Evolutionary conservation across 352 stramenopile genomes (phyloP).

Genomic region (Saprolegnia parasitica): DNA sequence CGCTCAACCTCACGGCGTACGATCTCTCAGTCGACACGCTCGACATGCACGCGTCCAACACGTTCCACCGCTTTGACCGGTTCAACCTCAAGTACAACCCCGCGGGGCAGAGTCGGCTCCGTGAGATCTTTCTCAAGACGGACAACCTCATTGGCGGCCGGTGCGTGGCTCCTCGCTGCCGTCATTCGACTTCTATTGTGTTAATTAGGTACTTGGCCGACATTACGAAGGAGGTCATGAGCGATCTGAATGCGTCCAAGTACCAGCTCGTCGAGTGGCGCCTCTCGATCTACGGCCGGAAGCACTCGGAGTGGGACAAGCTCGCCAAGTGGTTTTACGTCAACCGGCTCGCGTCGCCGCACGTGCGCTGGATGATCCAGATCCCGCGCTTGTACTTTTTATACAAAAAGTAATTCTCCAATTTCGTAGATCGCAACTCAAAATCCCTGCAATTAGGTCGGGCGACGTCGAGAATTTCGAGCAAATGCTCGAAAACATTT

Average conservation of each 20-base stretch:
- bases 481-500: slow-evolving; percentile 98
- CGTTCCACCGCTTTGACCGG: slow-evolving; percentile 98
- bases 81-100: slow-evolving; percentile 99
- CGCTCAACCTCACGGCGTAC: slow-evolving; percentile 93
- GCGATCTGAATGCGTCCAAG: slow-evolving; percentile 85
- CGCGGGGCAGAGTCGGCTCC: slow-evolving; percentile 88
- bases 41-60: slow-evolving; percentile 99
- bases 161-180: slow-evolving; percentile 33
- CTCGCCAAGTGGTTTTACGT: slow-evolving; percentile 96
- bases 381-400: slow-evolving; percentile 96
- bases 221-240: slow-evolving; percentile 93
- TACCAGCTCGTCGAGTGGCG: slow-evolving; percentile 94
- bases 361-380: slow-evolving; percentile 98
- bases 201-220: slow-evolving; percentile 86
- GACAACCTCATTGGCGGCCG: slow-evolving; percentile 96
- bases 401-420: no score
- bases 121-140: slow-evolving; percentile 99
- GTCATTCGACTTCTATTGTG: not conserved
- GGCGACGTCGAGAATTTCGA: slow-evolving; percentile 93
- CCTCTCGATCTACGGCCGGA: slow-evolving; percentile 92
- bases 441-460: no score
- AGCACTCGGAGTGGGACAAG: slow-evolving; percentile 94
- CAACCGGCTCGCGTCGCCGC: slow-evolving; percentile 87
- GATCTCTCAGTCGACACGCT: slow-evolving; percentile 98
- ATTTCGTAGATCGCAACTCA: no score